Percentiles rank a stretch among this genome's conserved stretches.
phyloP scores from a whole-genome alignment of 225 moss, liverwort and hornwort species.

The Climacium dendroides region DNA sequence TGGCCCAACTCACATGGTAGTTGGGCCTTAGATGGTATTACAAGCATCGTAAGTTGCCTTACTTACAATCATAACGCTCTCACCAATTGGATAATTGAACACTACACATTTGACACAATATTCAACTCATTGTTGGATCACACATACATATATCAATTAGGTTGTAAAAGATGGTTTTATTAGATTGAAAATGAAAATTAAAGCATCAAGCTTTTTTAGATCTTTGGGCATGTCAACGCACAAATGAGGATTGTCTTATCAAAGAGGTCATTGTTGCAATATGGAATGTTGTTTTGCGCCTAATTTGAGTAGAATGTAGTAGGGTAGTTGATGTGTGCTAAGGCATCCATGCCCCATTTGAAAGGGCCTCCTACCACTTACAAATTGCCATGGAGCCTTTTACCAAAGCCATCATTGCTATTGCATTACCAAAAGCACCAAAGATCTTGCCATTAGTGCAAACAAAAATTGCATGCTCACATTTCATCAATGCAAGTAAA shows the following conservation, averaged over 20 bases:
- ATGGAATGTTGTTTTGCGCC: background rate
- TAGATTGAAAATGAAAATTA: background rate
- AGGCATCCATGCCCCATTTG: background rate
- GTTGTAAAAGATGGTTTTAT: background rate
- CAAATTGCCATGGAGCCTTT: background rate
- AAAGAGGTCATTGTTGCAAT: background rate
- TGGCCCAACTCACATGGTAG: too few relatives aligned
- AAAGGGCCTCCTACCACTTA: background rate
- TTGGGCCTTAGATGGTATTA: background rate
- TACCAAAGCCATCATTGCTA: background rate
- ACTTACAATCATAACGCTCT: background rate
- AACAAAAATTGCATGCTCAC: too few relatives aligned
- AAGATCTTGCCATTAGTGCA: background rate
- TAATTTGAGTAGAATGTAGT: background rate
- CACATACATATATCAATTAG: background rate
- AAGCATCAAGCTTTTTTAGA: background rate
- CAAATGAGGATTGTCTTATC: background rate
- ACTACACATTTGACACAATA: background rate
- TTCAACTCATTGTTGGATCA: background rate
- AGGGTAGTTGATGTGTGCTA: background rate
- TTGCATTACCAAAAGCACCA: background rate
- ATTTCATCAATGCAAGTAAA: background rate
- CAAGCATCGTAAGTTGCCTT: background rate
- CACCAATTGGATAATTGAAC: background rate
- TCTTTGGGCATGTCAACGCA: background rate